Base-by-base conservation (phyloP, 306 rosid genomes). In the Quercus bicolor region DNA sequence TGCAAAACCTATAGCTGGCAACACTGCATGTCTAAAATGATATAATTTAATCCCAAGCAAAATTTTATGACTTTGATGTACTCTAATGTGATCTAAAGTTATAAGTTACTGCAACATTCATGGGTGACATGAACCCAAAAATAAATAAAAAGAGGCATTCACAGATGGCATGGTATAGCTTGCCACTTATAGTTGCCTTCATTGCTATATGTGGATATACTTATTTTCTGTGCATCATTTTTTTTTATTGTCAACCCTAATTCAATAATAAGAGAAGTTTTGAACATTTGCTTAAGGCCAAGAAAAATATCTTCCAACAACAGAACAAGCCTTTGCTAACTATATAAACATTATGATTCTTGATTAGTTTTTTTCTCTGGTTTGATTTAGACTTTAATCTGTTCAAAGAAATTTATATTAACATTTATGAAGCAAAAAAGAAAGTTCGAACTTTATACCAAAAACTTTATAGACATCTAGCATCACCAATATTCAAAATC, bases 401-500 rank as follows among this genome's bases (percentile, higher is more conserved):
- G 4, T 0, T 45, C 14, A 10, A 45, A 45, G 52, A 45, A 2
- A 45, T 8, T 26, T 62, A 16, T 28, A 3, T 19, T 5, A 28
- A 28, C 2, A 14, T 61, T 62, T 33, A 28, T 14, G 4, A 14
- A 28, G 11, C 3, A 45, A 45, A 62, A 11, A 15, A 29, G 9
- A 28, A 62, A 62, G 6, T 28, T 26, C 5, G 8, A 62, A 26
- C 40, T 62, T 14, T 6, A 14, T 26, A 3, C 70, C 13, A 2
- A 15, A 6, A 28, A 15, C 20, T 64, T 64, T 18, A 28, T 21
- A 29, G 13, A 29, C 23, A 65, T 51, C 59, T 48, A 60, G 53
- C 79, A 77, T 85, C 52, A 56, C 65, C 77, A 56, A 8, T 72
- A 84, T 75, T 65, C 73, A 75, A 71, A 77, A 45, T 40, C 59